These are phyloP conservation scores for Reutealis trisperma DNA, from an alignment of 345 rosid species.

Conservation along the genomic window DNA sequence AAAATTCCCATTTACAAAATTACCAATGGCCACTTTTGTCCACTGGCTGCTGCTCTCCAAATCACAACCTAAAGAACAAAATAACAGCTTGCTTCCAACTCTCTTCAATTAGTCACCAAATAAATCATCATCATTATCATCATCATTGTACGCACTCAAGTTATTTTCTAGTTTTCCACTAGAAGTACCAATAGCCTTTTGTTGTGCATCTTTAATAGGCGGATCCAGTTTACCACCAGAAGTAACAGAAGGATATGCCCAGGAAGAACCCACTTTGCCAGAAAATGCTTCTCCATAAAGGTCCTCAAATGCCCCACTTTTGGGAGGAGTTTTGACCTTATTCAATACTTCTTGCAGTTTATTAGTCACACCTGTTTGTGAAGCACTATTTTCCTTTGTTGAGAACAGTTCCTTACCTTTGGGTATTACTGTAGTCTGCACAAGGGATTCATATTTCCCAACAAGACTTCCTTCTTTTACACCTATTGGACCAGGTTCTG, in stretches of 20 bases:
- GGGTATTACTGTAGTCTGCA: constrained; percentile 70
- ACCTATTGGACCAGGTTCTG: constrained; percentile 91
- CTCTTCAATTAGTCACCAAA: constrained; percentile 69
- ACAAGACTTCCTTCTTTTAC: constrained; percentile 94
- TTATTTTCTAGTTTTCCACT: constrained; percentile 30
- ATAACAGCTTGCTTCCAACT: constrained; percentile 9
- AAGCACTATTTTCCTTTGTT: constrained; percentile 44
- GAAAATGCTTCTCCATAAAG: constrained; percentile 73
- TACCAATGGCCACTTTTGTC: constrained; percentile 17
- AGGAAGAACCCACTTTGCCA: constrained; percentile 78
- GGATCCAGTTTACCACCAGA: constrained; percentile 27
- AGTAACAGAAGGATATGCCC: constrained; percentile 58
- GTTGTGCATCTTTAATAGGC: constrained; percentile 34
- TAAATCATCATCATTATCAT: constrained; percentile 74
- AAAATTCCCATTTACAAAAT: constrained; percentile 34
- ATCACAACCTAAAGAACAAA: background rate
- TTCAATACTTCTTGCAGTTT: constrained; percentile 70
- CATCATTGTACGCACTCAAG: constrained; percentile 32
- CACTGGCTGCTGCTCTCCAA: constrained; percentile 14
- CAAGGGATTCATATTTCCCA: constrained; percentile 88
- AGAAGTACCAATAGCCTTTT: constrained; percentile 21
- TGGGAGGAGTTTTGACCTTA: constrained; percentile 59
- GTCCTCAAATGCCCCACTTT: constrained; percentile 66
- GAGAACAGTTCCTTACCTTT: constrained; percentile 59
- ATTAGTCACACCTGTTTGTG: constrained; percentile 61